phyloP scores from a whole-genome alignment of 2,329 filamentous ascomycete genomes.

The Parastagonospora nodorum region DNA sequence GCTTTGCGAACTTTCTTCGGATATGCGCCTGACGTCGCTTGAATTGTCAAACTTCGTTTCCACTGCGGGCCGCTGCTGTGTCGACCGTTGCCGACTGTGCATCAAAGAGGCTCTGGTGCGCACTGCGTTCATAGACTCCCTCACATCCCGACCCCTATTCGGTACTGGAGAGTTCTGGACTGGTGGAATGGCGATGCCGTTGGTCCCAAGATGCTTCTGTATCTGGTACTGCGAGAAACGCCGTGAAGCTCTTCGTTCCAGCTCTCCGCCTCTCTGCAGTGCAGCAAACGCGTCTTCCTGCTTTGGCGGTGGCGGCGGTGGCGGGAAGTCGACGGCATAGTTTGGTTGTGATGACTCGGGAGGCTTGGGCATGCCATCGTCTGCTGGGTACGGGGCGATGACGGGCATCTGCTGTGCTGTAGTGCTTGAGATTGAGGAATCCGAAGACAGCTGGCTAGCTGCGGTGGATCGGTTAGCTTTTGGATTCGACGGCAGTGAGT shows the following conservation, averaged over 20 bases:
- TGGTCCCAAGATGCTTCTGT: conserved; percentile 87
- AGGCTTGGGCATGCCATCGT: conserved; percentile 55
- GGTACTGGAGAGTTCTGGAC: conserved; percentile 79
- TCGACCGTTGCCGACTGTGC: conserved; percentile 58
- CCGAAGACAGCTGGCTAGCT: conserved; percentile 40
- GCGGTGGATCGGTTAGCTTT: conserved; percentile 39
- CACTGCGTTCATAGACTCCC: conserved; percentile 81
- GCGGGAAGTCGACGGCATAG: conserved; percentile 64
- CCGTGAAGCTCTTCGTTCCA: conserved; percentile 89
- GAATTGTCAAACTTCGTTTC: conserved; percentile 68
- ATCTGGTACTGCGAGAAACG: conserved; percentile 97
- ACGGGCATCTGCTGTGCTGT: conserved; percentile 78
- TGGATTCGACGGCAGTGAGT: conserved; percentile 43
- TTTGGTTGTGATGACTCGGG: conserved; percentile 44
- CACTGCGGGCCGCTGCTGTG: conserved; percentile 50
- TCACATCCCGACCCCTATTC: conserved; percentile 80
- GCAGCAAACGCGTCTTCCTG: conserved; percentile 90
- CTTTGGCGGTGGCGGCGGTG: conserved; percentile 79
- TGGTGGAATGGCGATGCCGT: conserved; percentile 81
- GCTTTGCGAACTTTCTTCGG: conserved; percentile 62
- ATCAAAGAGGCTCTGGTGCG: conserved; percentile 62
- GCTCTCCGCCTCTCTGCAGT: conserved; percentile 85
- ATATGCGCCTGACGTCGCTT: conserved; percentile 58
- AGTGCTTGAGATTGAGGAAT: conserved; percentile 72
- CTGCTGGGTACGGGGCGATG: conserved; percentile 73